A percentile compares a stretch with the other conserved stretches of the same genome.
Evolutionary conservation across 2,329 filamentous ascomycete species (phyloP).

Genomic region (Plectosphaerella sp.): DNA sequence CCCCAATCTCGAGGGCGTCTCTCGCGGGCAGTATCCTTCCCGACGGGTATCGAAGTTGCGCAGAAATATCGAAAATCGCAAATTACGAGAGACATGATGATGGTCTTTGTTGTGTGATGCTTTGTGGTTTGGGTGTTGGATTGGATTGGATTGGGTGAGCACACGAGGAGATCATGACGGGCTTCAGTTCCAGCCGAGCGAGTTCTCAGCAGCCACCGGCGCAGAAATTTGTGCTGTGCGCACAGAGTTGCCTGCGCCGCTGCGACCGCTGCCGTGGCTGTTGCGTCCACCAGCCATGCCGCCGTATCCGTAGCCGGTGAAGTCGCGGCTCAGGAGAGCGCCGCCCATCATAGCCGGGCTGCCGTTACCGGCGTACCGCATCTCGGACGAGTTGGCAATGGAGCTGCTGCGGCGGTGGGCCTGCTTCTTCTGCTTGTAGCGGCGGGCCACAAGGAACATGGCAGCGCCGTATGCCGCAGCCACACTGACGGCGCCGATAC

Average conservation of each 20-base stretch:
- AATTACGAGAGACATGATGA: constrained; percentile 1
- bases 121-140: background rate
- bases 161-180: no score
- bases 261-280: constrained; percentile 63
- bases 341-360: constrained; percentile 68
- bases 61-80: constrained; percentile 8
- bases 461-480: constrained; percentile 86
- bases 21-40: constrained; percentile 5
- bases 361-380: constrained; percentile 42
- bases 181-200: constrained; percentile 85
- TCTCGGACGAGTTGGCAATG: constrained; percentile 52
- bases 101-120: constrained; percentile 1
- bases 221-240: constrained; percentile 72
- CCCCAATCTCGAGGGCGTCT: background rate
- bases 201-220: constrained; percentile 90
- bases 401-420: constrained; percentile 75
- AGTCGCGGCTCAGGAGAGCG: constrained; percentile 54
- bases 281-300: constrained; percentile 44
- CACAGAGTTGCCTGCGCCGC: constrained; percentile 47
- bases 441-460: constrained; percentile 88
- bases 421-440: constrained; percentile 83
- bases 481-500: constrained; percentile 70
- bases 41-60: constrained; percentile 14
- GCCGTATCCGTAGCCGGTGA: constrained; percentile 43
- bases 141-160: background rate